Conservation (phyloP, 73 alveolate species). For the Effrenium voratum region DNA sequence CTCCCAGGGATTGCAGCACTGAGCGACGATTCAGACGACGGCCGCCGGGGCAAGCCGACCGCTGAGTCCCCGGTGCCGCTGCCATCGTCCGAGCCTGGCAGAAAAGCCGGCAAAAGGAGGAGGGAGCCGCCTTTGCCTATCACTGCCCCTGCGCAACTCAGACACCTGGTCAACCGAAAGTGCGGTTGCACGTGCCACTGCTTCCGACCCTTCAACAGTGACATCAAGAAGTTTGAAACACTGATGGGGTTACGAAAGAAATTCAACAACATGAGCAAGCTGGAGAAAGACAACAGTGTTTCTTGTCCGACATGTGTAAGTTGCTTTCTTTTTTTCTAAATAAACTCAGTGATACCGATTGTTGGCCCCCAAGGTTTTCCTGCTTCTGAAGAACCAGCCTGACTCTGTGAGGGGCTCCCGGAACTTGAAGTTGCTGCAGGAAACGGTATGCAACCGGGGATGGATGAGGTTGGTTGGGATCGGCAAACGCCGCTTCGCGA, state of each 20-base stretch:
- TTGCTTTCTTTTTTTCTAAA: background rate
- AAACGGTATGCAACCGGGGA: background rate
- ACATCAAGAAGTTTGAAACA: background rate
- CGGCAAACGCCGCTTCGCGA: background rate
- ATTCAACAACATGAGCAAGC: background rate
- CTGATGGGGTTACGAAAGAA: background rate
- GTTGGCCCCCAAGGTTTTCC: background rate
- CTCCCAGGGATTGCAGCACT: too few species aligned
- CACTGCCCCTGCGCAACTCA: too few species aligned
- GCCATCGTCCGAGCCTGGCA: too few species aligned
- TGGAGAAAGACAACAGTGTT: background rate
- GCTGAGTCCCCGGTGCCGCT: too few species aligned
- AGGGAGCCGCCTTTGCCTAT: too few species aligned
- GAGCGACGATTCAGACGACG: too few species aligned
- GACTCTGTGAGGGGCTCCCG: background rate
- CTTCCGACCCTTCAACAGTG: background rate
- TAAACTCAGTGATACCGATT: too few species aligned
- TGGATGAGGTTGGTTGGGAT: background rate
- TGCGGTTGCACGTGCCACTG: slow-evolving; percentile 1
- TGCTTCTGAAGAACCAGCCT: background rate
- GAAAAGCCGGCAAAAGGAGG: too few species aligned
- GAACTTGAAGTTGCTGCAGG: background rate
- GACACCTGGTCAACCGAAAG: background rate
- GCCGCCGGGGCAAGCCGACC: too few species aligned
- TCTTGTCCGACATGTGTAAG: background rate